Conservation (phyloP, 768 basidiomycete genomes). For the Pholiota microspora region DNA sequence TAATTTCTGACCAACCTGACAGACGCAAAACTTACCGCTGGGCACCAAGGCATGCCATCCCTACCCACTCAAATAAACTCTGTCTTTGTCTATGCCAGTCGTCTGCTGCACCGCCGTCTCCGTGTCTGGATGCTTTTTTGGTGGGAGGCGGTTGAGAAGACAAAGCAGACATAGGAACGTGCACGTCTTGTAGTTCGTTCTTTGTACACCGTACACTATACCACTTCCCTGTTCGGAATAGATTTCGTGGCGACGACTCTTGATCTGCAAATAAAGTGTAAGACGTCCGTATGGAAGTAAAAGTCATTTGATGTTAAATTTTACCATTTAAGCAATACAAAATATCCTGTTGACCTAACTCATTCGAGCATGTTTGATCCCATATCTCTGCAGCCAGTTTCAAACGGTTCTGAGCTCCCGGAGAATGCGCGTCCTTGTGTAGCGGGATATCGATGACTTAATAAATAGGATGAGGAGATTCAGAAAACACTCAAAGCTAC, state of each 20-base stretch:
- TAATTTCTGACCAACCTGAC: not conserved
- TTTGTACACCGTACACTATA: slow-evolving; percentile 24
- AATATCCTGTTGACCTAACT: slow-evolving; percentile 36
- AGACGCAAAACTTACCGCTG: slow-evolving; percentile 50
- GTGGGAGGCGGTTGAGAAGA: slow-evolving; percentile 20
- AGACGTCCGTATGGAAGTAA: not conserved
- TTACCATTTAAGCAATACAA: slow-evolving; percentile 33
- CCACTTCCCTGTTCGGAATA: slow-evolving; percentile 14
- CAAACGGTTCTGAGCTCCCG: slow-evolving; percentile 34
- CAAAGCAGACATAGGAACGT: slow-evolving; percentile 38
- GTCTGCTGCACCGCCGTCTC: slow-evolving; percentile 26
- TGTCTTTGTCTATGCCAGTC: slow-evolving; percentile 48
- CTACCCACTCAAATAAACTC: slow-evolving; percentile 69
- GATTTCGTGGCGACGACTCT: slow-evolving; percentile 15
- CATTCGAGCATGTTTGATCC: slow-evolving; percentile 42
- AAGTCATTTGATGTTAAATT: not conserved
- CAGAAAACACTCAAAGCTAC: slow-evolving; percentile 11
- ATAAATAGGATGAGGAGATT: not conserved
- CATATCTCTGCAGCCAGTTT: slow-evolving; percentile 42
- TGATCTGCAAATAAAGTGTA: not conserved
- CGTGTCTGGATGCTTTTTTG: slow-evolving; percentile 4
- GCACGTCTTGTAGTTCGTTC: slow-evolving; percentile 30
- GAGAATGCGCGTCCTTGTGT: slow-evolving; percentile 35
- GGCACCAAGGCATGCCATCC: slow-evolving; percentile 64
- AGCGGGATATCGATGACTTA: slow-evolving; percentile 50